These are phyloP conservation scores for Paratinospora sagittata DNA, from an alignment of 164 flowering plant species.

Conservation along the genomic window DNA sequence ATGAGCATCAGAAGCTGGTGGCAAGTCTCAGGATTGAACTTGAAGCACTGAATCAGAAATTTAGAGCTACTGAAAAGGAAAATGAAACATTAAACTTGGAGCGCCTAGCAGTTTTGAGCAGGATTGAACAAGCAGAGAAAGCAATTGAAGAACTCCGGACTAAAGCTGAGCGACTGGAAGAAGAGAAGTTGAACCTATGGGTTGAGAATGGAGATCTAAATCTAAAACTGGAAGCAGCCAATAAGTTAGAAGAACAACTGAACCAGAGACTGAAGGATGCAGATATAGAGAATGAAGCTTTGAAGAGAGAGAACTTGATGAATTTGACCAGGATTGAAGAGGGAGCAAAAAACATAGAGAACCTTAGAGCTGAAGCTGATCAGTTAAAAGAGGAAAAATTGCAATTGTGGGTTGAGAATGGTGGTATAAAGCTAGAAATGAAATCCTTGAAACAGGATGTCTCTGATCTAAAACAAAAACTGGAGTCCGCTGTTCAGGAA, in stretches of 20 bases:
- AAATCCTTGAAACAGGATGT: constrained; percentile 24
- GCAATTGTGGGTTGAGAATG: constrained; percentile 20
- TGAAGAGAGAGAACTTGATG: constrained; percentile 25
- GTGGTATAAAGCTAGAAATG: constrained; percentile 30
- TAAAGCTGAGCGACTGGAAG: constrained; percentile 32
- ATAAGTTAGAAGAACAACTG: constrained; percentile 30
- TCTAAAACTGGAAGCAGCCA: constrained; percentile 27
- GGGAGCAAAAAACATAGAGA: constrained; percentile 32
- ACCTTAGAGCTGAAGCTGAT: constrained; percentile 25
- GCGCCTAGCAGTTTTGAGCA: constrained; percentile 24
- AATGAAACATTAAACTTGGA: constrained; percentile 35
- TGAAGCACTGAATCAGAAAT: constrained; percentile 26
- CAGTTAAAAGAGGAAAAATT: constrained; percentile 31
- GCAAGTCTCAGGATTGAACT: constrained; percentile 26
- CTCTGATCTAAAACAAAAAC: constrained; percentile 25
- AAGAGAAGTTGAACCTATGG: constrained; percentile 25
- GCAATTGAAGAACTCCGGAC: constrained; percentile 28
- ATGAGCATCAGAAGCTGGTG: constrained; percentile 9
- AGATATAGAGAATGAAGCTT: constrained; percentile 30
- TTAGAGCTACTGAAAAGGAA: constrained; percentile 31
- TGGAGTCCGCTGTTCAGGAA: constrained; percentile 31
- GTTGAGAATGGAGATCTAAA: constrained; percentile 32
- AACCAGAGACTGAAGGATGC: constrained; percentile 37
- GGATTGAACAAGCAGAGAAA: constrained; percentile 32
- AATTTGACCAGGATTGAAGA: constrained; percentile 31